These are phyloP conservation scores for Drosera spatulata DNA, from an alignment of 179 eudicot genomes.

Conservation along the genomic window DNA sequence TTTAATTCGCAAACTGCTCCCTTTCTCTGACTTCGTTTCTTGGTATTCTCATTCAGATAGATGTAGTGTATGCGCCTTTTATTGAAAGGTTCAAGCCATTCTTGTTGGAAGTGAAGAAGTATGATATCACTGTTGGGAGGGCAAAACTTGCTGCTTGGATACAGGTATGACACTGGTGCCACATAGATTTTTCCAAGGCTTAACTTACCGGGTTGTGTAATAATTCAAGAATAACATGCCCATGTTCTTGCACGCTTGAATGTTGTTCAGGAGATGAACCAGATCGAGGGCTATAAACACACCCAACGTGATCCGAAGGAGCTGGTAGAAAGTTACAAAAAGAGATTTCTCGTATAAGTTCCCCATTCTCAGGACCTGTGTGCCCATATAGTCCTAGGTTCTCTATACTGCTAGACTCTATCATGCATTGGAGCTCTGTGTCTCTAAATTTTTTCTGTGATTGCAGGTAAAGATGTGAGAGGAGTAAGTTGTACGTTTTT, in stretches of 20 bases:
- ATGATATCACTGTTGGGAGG: conserved; percentile 46
- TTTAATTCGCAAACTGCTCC: no score
- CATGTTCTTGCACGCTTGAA: neutral
- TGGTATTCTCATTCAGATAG: conserved; percentile 33
- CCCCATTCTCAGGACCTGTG: neutral
- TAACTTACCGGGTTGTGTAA: neutral
- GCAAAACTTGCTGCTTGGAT: conserved; percentile 60
- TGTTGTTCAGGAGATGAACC: conserved; percentile 45
- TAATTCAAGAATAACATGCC: neutral
- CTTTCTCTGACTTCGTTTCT: neutral
- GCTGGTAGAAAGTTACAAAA: conserved; percentile 49
- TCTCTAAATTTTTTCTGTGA: no score
- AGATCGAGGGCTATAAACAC: conserved; percentile 37
- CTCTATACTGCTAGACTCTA: no score
- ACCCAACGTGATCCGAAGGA: conserved; percentile 46
- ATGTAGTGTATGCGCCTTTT: conserved; percentile 79
- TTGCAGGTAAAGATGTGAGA: no score
- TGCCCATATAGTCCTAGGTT: no score
- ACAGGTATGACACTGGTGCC: conserved; percentile 26
- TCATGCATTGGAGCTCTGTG: no score
- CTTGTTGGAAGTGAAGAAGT: conserved; percentile 48
- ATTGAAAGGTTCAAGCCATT: conserved; percentile 57
- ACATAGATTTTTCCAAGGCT: neutral
- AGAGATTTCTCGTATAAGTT: conserved; percentile 40
- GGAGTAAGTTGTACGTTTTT: no score